Evolutionary conservation across 495 filamentous ascomycete species (phyloP), one percentile per base, ranked within the genome.

Genomic region (Lophiotrema nucula): DNA sequence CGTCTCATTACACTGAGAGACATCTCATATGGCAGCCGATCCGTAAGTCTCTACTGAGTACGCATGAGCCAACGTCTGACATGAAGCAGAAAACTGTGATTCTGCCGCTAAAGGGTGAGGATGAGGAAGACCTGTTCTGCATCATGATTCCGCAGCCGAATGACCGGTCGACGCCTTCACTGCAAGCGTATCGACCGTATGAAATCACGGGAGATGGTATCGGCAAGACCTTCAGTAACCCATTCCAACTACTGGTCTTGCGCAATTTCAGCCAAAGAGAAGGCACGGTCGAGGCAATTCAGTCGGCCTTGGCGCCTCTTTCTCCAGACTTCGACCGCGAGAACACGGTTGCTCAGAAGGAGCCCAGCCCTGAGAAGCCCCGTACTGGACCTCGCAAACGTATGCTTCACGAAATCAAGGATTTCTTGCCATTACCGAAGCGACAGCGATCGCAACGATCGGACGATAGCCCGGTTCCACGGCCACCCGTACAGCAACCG

Each of bases 81-180:
- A 11, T 16, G 4, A 15, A 4, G 23, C 25, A 53, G 49, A 53
- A 42, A 24, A n/a, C 18, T 13, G 19, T 41, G 4, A 41, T 53
- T 4, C 21, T 53, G 46, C 46, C 46, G 3, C 22, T 49, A 24
- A 16, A 4, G 4, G 22, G 35, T n/a, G 25, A 53, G 3, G 11
- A 22, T 10, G 33, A 35, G 23, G 47, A 53, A 2, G 49, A 42
- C 18, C 22, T 53, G 16, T 53, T 53, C 49, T 53, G 49, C 35
- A 53, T 53, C 18, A 28, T 53, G 21, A 3, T 53, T 24, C 49
- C 26, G 5, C 49, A 39, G 15, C 28, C 33, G 11, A 39, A 39
- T 25, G 49, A 53, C 24, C 28, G 31, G 15, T 33, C 25, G 6
- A 10, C 42, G 5, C 18, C n/a, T 22, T 3, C 19, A 42, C 28